Conservation (phyloP, 2,329 filamentous ascomycete genomes). For the Colletotrichum viniferum region DNA sequence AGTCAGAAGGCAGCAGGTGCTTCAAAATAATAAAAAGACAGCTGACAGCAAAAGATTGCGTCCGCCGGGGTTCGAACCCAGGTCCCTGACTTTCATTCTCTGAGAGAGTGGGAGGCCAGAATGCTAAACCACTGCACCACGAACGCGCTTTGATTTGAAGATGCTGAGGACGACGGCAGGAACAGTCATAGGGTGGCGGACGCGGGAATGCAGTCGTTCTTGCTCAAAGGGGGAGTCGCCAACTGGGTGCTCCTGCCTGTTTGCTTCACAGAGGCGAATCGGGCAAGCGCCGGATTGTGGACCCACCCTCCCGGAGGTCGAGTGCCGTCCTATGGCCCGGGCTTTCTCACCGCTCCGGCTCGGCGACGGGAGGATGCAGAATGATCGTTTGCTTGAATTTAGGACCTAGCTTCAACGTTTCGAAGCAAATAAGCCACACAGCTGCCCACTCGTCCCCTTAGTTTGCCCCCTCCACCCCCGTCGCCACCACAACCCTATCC, state of each 20-base stretch:
- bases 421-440: not conserved
- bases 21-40: not conserved
- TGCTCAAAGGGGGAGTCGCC: not conserved
- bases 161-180: not conserved
- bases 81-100: conserved; percentile 6
- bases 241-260: conserved; percentile 1
- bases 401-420: not conserved
- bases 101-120: conserved; percentile 11
- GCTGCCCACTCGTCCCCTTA: not conserved
- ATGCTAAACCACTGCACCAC: conserved; percentile 22
- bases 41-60: not conserved
- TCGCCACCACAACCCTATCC: not conserved
- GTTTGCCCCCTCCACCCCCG: not conserved
- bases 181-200: not conserved
- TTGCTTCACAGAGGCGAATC: not conserved
- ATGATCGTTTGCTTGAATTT: not conserved
- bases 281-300: not conserved
- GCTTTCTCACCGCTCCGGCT: not conserved
- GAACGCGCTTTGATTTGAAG: conserved; percentile 2
- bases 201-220: not conserved
- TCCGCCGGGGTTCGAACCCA: conserved; percentile 20
- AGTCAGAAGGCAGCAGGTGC: accelerated
- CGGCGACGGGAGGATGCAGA: not conserved
- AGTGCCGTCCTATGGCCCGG: not conserved
- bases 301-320: not conserved